A percentile compares a stretch with the other conserved stretches of the same genome.
Conservation (phyloP, 441 rosid species). For the Rhodomyrtus psidioides region DNA sequence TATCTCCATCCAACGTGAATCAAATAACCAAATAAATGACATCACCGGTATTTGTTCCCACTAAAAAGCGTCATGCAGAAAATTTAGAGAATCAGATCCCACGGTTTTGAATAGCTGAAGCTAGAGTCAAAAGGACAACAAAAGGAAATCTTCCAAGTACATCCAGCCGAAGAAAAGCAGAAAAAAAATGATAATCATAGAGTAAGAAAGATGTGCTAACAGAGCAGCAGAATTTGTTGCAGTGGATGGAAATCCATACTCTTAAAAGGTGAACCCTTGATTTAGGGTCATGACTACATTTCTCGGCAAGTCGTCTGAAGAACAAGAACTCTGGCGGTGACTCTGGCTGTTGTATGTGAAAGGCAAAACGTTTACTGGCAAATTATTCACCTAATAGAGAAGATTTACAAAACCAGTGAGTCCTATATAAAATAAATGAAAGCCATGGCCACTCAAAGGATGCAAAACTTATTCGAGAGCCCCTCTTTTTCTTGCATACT, state of each 20-base stretch:
- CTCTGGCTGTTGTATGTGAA: constrained; percentile 1
- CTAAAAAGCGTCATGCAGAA: neutral
- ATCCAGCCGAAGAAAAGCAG: neutral
- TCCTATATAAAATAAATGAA: no score
- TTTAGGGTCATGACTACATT: constrained; percentile 17
- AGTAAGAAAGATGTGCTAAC: neutral
- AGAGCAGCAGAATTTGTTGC: neutral
- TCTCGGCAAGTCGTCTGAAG: constrained; percentile 24
- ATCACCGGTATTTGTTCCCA: neutral
- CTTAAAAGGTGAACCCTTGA: constrained; percentile 24
- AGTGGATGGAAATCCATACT: constrained; percentile 32
- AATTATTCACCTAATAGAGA: neutral
- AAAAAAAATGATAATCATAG: neutral
- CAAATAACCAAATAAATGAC: no score
- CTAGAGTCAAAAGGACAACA: neutral
- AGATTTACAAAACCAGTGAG: neutral
- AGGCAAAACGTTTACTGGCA: neutral
- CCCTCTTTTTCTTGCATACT: neutral
- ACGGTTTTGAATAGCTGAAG: no score
- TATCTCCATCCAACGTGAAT: no score
- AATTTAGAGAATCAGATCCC: neutral
- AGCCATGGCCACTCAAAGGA: neutral
- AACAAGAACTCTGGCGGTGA: constrained; percentile 15
- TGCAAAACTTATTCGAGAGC: neutral
- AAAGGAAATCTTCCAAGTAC: neutral